A percentile compares a stretch with the other conserved stretches of the same genome.
phyloP scores from a whole-genome alignment of 116 monocot genomes.

The Iris pallida region DNA sequence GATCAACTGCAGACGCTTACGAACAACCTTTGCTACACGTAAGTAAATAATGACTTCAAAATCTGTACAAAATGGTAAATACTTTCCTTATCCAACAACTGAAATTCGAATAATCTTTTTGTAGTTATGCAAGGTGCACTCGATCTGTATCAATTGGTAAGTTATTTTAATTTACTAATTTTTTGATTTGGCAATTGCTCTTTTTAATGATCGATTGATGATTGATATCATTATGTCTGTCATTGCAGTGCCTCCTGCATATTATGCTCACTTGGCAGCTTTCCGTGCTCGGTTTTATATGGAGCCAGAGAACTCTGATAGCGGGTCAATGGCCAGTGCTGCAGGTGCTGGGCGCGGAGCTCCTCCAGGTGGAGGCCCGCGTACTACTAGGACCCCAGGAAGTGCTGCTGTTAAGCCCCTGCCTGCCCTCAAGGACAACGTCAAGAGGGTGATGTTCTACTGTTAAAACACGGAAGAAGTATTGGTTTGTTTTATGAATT shows the following conservation, averaged over 20 bases:
- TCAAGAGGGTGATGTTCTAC: slow-evolving; percentile 76
- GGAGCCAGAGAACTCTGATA: slow-evolving; percentile 28
- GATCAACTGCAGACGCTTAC: slow-evolving; percentile 61
- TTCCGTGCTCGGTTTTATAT: slow-evolving; percentile 62
- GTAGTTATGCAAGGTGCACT: slow-evolving; percentile 75
- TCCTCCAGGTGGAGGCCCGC: background rate
- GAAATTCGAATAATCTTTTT: slow-evolving; percentile 2
- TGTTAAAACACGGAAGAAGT: slow-evolving; percentile 13
- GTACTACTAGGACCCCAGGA: slow-evolving; percentile 3
- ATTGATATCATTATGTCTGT: background rate
- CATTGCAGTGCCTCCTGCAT: slow-evolving; percentile 52
- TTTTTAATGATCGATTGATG: background rate
- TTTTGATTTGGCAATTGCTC: background rate
- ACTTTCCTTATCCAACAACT: background rate
- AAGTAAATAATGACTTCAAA: background rate
- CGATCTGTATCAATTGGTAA: slow-evolving; percentile 74
- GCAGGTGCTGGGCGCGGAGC: no score
- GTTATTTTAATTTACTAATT: background rate
- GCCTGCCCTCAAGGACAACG: slow-evolving; percentile 68
- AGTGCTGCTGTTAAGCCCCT: slow-evolving; percentile 37
- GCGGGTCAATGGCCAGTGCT: slow-evolving; percentile 3
- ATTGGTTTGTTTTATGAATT: no score
- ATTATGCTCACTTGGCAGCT: slow-evolving; percentile 61
- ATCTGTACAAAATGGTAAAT: background rate
- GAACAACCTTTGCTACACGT: slow-evolving; percentile 80